A percentile compares a stretch with the other conserved stretches of the same genome.
These are phyloP conservation scores for Citrus cavaleriei DNA, from an alignment of 345 rosid genomes.

Conservation along the genomic window DNA sequence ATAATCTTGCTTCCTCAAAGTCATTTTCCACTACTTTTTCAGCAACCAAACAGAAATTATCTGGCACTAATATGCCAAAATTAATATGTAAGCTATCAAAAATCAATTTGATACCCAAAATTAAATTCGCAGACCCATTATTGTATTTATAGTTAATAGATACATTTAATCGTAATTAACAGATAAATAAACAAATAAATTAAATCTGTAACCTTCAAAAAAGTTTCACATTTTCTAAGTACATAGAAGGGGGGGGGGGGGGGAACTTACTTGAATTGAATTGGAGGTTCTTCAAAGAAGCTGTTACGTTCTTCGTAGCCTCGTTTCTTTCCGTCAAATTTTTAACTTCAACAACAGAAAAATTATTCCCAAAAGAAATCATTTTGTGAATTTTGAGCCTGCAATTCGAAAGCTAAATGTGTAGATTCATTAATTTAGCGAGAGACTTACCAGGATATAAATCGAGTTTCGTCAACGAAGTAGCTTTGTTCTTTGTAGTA, in stretches of 20 bases:
- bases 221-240: neutral
- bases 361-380: neutral
- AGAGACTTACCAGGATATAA: constrained; percentile 35
- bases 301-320: constrained; percentile 22
- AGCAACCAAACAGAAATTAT: neutral
- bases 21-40: neutral
- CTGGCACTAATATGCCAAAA: neutral
- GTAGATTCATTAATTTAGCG: neutral
- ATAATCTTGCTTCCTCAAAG: neutral
- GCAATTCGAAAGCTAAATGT: neutral
- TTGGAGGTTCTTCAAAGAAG: constrained; percentile 41
- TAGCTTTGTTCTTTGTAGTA: constrained; percentile 21
- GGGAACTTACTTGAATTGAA: constrained; percentile 37
- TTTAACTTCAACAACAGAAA: neutral
- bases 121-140: neutral
- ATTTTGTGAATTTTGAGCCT: neutral
- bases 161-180: neutral
- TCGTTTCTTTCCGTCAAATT: constrained; percentile 39
- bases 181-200: neutral
- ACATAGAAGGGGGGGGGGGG: neutral
- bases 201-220: neutral
- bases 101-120: neutral
- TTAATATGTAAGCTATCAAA: neutral
- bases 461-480: constrained; percentile 43
- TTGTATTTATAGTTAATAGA: neutral